Evolutionary conservation across 2,329 filamentous ascomycete species (phyloP), one percentile per base, ranked within the genome.

Genomic region (Aspergillus candidus): DNA sequence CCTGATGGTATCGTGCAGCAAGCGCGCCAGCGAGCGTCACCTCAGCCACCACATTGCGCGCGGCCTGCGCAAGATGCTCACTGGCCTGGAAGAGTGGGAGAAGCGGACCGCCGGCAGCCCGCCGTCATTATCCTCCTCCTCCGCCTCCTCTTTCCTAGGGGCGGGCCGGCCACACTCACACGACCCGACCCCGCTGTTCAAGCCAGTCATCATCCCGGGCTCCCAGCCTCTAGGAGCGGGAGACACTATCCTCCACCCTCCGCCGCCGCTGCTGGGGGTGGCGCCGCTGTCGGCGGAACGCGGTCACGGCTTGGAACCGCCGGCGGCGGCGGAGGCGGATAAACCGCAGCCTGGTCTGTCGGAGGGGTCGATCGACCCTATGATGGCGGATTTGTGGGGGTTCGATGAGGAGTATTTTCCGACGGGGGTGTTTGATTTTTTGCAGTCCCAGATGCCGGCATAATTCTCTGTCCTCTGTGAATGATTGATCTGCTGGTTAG

Each of bases 321-420:
- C 18, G 30, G 31, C 56, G 5, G 42, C 47, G 12, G 11, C 47
- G 11, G 32, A 39, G 6, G 32, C 44, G 8, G 41, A 43, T 13
- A 60, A 65, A 32, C 50, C 54, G 18, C 52, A 61, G 35, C 43
- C 55, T 3, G 65, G 64, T 14, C 54, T 68, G 11, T 67, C 65
- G 2, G 64, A 65, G 38, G 63, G 63, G 27, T 67, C 65, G 17
- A 43, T 61, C 32, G 65, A 68, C 40, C 65, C 64, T 5, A 66
- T 67, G 65, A 67, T 68, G 65, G 57, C 62, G 11, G 64, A 68
- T 50, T 46, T 67, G 15, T 68, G 65, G 65, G 65, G 65, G 11
- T 67, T 67, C 33, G 64, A 68, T 18, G 65, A 68, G 42, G 65
- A 68, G 18, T 67, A 67, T 44, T 68, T 68, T 40, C 65, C 65